Evolutionary conservation across 2,329 filamentous ascomycete species (phyloP).

Genomic region (Hymenoscyphus repandus): DNA sequence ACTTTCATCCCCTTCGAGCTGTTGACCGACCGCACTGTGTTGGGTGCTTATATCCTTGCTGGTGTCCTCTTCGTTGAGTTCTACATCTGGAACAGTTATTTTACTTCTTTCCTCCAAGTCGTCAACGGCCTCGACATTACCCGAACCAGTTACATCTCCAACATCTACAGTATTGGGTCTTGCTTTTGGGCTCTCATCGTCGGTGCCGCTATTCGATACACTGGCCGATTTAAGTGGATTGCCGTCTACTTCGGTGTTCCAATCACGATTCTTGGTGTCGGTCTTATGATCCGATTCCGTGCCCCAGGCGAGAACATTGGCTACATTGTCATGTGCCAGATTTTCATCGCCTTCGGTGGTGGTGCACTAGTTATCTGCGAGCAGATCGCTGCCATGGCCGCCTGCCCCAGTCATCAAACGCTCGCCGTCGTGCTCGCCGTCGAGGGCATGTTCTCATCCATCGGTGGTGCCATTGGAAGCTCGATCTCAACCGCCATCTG

Average conservation of each 20-base stretch:
- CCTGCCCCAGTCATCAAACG: constrained; percentile 49
- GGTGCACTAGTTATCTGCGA: constrained; percentile 52
- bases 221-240: constrained; percentile 21
- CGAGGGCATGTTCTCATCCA: constrained; percentile 51
- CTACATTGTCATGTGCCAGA: constrained; percentile 54
- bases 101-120: constrained; percentile 53
- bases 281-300: constrained; percentile 55
- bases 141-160: constrained; percentile 26
- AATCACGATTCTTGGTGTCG: constrained; percentile 41
- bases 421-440: constrained; percentile 58
- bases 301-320: constrained; percentile 44
- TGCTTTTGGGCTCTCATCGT: constrained; percentile 49
- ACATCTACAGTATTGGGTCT: constrained; percentile 47
- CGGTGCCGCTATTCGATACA: constrained; percentile 39
- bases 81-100: constrained; percentile 50
- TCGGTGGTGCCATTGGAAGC: constrained; percentile 54
- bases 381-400: constrained; percentile 55
- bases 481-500: constrained; percentile 60
- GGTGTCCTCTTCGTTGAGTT: constrained; percentile 37
- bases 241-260: constrained; percentile 17
- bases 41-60: constrained; percentile 31
- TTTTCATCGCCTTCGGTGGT: constrained; percentile 53
- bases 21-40: constrained; percentile 34
- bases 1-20: constrained; percentile 52
- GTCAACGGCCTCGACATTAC: constrained; percentile 33